Evolutionary conservation across 179 eudicot species (phyloP), one percentile per base, ranked within the genome.

Genomic region (Patellifolia procumbens): DNA sequence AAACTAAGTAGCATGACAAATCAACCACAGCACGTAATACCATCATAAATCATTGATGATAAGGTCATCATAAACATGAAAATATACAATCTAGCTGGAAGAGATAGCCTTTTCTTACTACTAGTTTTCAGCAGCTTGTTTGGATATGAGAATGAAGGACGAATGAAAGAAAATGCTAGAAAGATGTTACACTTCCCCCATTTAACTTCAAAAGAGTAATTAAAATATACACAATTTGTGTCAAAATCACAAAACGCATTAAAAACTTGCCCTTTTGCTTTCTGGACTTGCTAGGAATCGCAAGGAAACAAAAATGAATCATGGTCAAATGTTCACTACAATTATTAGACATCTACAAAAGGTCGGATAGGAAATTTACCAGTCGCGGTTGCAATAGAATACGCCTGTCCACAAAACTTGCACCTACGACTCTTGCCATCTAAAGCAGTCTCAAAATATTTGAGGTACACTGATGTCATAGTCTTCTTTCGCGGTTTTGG

Each of bases 351-450:
- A 66, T 22, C 22, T 13, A 45, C 10, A 61, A 53, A 64, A 56
- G 32, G 15, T 17, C 61, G 32, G 64, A 7, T 34, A n/a, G 5
- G 74, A 48, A 7, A 63, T 55, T 83, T 87, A 91, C 98, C 98
- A 28, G 98, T 93, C 58, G 98, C 98, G 68, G 98, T 91, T 73
- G 98, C 90, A 83, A 93, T 89, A 70, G 98, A 93, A 83, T 93
- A 93, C 78, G 84, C 80, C 83, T 93, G 98, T 55, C 98, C 98
- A 81, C 98, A 93, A 75, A 89, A 89, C 73, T 88, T 93, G 87
- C 98, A 93, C 73, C 82, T 87, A 51, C 96, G 88, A 78, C 87
- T 88, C 83, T 89, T 93, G 52, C 98, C 94, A 81, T 91, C 96
- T 1, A 86, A 68, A 70, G 91, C 90, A 78, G 91, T 92, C 82